Base-by-base conservation (phyloP, 331 rosid genomes). In the Rhamnella rubrinervis region DNA sequence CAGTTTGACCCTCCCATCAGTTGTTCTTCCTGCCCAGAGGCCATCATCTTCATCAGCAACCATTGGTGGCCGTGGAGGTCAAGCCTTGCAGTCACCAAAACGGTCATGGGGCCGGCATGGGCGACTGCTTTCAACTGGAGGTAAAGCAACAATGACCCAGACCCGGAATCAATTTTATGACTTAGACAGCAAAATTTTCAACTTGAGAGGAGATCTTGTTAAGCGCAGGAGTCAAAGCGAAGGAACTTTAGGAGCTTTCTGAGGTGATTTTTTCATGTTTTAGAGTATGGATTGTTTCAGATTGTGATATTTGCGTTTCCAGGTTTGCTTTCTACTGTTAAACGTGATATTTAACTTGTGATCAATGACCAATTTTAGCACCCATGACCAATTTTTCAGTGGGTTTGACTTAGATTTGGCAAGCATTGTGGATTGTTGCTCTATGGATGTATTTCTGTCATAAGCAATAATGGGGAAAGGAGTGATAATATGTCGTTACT, bases 141-240 rank as follows among this genome's bases (percentile, higher is more conserved):
- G 77, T 56, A 91, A 85, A 78, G 67, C 66, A 39, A 47, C 89
- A 11, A 18, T n/a, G n/a, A 11, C 69, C 16, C 83, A 68, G 19
- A 79, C n/a, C n/a, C 89, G 85, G 41, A 80, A 59, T 44, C 61
- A 71, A 65, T 68, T 71, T 57, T 11, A 80, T 14, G 95, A 87
- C 23, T 46, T 67, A 14, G 82, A 78, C 40, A 72, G 56, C 80
- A 83, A 70, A 78, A 74, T 49, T 18, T 39, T 50, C 59, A 80
- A 68, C 82, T 41, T 68, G 17, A 59, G 35, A 26, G 64, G 76
- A 20, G 81, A 63, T 21, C 61, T 51, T 47, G 65, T 81, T 3
- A 91, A 91, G 68, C 92, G 87, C 69, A 80, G 89, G 84, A 93
- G 89, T 71, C 88, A 79, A 70, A 90, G 98, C 35, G 96, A 85